Evolutionary conservation across 2,329 filamentous ascomycete genomes (phyloP).

Genomic region (Pseudocercospora vitis): DNA sequence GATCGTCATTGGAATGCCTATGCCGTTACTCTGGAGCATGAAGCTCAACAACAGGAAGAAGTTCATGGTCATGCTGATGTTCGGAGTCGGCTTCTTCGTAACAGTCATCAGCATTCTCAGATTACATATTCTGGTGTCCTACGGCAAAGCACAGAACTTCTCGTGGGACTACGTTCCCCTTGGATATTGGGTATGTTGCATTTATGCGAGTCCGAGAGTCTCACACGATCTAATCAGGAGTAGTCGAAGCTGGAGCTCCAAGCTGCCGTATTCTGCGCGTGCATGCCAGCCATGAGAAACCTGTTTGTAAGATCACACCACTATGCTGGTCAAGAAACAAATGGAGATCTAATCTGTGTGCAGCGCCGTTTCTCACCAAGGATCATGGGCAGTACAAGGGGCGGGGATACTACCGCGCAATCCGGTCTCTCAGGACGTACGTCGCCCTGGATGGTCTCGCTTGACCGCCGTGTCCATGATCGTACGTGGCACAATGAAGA

Average conservation of each 20-base stretch:
- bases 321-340: too few species aligned
- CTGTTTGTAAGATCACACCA: conserved; percentile 9
- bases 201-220: too few species aligned
- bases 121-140: conserved; percentile 8
- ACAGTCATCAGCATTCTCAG: conserved; percentile 11
- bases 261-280: conserved; percentile 17
- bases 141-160: conserved; percentile 10
- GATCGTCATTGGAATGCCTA: conserved; percentile 9
- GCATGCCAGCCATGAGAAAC: conserved; percentile 20
- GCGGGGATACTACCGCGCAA: conserved; percentile 8
- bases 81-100: conserved; percentile 14
- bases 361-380: conserved; percentile 17
- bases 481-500: conserved; percentile 6
- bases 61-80: conserved; percentile 17
- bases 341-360: neutral
- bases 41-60: conserved; percentile 15
- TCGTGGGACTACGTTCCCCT: conserved; percentile 11
- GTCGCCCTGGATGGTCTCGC: conserved; percentile 14
- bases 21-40: conserved; percentile 13
- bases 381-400: conserved; percentile 13
- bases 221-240: neutral
- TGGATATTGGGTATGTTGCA: conserved; percentile 8
- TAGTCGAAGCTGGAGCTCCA: conserved; percentile 18
- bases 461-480: conserved; percentile 4
- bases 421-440: conserved; percentile 17